phyloP scores from a whole-genome alignment of 345 rosid genomes.

The Crucihimalaya himalaica region DNA sequence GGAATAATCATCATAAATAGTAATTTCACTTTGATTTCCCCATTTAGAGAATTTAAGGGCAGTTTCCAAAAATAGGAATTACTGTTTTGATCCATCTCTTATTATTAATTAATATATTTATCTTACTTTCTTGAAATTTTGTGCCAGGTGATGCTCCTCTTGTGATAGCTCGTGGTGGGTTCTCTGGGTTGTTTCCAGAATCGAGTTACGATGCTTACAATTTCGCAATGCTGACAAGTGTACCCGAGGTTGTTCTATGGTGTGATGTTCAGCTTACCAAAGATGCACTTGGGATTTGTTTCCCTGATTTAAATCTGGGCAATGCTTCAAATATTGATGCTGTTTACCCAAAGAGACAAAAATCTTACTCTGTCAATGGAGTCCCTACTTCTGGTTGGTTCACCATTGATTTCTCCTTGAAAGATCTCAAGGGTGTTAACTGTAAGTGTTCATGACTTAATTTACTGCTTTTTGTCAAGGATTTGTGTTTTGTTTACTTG shows the following conservation, averaged over 20 bases:
- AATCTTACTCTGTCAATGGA: conserved; percentile 58
- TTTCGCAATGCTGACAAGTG: conserved; percentile 44
- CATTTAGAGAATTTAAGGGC: background rate
- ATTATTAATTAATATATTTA: no score
- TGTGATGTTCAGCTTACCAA: conserved; percentile 93
- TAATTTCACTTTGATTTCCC: background rate
- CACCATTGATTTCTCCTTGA: conserved; percentile 61
- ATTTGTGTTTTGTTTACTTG: background rate
- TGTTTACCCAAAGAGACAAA: conserved; percentile 10
- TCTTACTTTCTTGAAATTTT: background rate
- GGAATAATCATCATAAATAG: background rate
- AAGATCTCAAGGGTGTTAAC: conserved; percentile 33
- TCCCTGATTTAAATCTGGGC: conserved; percentile 57
- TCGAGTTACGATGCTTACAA: conserved; percentile 59
- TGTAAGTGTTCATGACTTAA: conserved; percentile 48
- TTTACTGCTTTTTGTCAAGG: background rate
- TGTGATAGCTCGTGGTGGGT: conserved; percentile 89
- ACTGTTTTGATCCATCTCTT: background rate
- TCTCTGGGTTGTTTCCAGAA: conserved; percentile 82
- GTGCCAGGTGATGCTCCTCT: conserved; percentile 63
- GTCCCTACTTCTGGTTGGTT: conserved; percentile 55
- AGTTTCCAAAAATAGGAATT: conserved; percentile 1
- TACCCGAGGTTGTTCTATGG: conserved; percentile 46
- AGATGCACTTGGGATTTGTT: conserved; percentile 75
- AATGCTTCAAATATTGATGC: conserved; percentile 38